A percentile compares a stretch with the other conserved stretches of the same genome.
Conservation (phyloP, 176 grass and related monocot genomes). For the Tillandsia fasciculata region DNA sequence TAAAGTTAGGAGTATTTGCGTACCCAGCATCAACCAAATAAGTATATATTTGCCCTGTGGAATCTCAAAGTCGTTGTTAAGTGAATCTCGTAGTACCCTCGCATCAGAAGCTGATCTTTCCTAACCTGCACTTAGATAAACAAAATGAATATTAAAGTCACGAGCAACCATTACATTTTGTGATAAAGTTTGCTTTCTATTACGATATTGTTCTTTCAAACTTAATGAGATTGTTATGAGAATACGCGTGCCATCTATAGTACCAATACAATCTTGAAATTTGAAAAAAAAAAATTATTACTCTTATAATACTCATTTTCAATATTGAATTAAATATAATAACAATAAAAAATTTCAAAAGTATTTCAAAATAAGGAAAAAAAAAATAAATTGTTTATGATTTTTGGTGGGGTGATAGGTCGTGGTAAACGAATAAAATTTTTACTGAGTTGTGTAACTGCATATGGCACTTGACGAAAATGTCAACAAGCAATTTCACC, state of each 20-base stretch:
- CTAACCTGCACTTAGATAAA: no score
- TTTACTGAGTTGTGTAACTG: neutral
- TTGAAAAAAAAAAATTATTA: neutral
- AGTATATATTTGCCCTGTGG: no score
- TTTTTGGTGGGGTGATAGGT: neutral
- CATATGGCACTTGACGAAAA: no score
- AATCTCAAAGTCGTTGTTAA: constrained; percentile 7
- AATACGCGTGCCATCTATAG: constrained; percentile 6
- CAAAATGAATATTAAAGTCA: no score
- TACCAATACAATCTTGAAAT: constrained; percentile 2
- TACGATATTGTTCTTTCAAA: constrained; percentile 1
- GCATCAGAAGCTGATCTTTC: no score
- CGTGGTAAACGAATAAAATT: neutral
- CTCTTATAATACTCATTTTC: neutral
- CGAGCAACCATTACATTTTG: neutral
- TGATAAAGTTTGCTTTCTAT: neutral
- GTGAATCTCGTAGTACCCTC: neutral
- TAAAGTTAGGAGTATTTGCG: neutral
- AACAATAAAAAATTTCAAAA: neutral
- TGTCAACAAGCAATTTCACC: no score
- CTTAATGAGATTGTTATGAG: neutral
- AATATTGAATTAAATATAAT: neutral
- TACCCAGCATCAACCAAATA: constrained; percentile 12
- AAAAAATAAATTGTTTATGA: neutral
- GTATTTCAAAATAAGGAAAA: neutral